A percentile compares a stretch with the other conserved stretches of the same genome.
Conservation (phyloP, 306 rosid genomes). For the Vigna angularis region DNA sequence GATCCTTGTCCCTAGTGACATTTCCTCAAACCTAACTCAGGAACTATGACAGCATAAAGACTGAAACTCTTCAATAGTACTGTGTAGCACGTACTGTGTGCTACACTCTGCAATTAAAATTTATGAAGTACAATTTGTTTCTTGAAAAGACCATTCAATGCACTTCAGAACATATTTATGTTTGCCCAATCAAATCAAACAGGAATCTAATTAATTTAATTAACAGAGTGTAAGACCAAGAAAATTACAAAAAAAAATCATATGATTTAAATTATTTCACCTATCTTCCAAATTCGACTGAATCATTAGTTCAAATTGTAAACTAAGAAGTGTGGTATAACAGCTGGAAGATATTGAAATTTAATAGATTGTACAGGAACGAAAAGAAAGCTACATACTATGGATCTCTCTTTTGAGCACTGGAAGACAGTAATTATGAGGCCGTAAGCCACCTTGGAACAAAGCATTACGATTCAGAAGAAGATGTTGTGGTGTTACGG, state of each 20-base stretch:
- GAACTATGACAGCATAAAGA: slow-evolving; percentile 4
- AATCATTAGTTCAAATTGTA: slow-evolving; percentile 23
- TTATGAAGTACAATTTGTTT: not conserved
- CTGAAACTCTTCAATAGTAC: slow-evolving; percentile 29
- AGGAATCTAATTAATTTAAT: slow-evolving; percentile 10
- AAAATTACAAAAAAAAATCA: not conserved
- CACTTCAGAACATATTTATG: slow-evolving; percentile 12
- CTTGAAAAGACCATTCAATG: not conserved
- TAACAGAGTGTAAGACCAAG: slow-evolving; percentile 3
- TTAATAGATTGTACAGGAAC: not conserved
- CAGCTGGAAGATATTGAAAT: slow-evolving; percentile 16
- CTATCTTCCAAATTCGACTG: not conserved
- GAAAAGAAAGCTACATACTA: slow-evolving; percentile 56
- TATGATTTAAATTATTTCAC: not conserved
- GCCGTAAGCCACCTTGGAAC: slow-evolving; percentile 94
- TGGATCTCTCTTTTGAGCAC: slow-evolving; percentile 85
- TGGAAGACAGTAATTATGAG: slow-evolving; percentile 89
- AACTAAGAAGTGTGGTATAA: not conserved
- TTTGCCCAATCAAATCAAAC: slow-evolving; percentile 29
- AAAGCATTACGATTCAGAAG: slow-evolving; percentile 81
- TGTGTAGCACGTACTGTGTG: not conserved
- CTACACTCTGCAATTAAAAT: slow-evolving; percentile 5
- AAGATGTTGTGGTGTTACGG: slow-evolving; percentile 95
- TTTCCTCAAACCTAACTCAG: slow-evolving; percentile 19
- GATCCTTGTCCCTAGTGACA: not conserved